Base-by-base conservation (phyloP, 768 basidiomycete species). In the Panus rudis region DNA sequence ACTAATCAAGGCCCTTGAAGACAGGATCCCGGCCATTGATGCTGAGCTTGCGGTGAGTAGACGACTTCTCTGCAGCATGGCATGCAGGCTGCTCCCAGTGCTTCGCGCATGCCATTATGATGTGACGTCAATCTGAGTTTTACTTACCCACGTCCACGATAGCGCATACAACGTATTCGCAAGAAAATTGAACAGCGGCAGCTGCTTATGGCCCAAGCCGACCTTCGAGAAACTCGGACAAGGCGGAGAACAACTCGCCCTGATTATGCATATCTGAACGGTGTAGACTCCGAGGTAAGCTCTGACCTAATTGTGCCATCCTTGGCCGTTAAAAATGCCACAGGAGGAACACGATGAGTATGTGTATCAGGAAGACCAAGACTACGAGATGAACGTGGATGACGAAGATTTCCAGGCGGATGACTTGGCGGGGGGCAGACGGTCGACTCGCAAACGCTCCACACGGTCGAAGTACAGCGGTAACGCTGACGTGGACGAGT, bases 191-290 rank as follows among this genome's bases (percentile, higher is more conserved):
- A 88, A 55, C 79, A 85, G 57, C 73, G 72, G 37, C 70, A 76
- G 34, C 58, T 78, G 28, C 65, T 81, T 45, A 65, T 81, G 50
- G 84, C 80, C 16, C 85, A 88, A 59, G 79, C 83, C 27, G 87
- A 89, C 59, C 65, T 88, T 46, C 76, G 87, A 48, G 78, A 81
- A 61, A 90, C 86, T 21, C 74, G 89, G 47, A 90, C 88, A 16
- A 73, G 87, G 47, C 72, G 83, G 41, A 75, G 76, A 63, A 79
- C 81, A 3, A 74, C 75, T 32, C 79, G 76, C 49, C 84, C 85
- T 37, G 84, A 89, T 67, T 92, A 92, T 63, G 85, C 85, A 40
- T 88, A 90, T 62, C 70, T 73, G 54, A 75, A 81, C 52, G 71
- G 72, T 45, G 64, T 69, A 51, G 78, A 75, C 45, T 82, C 79